Conservation (phyloP, 2,329 filamentous ascomycete species). For the Talaromyces sp. region DNA sequence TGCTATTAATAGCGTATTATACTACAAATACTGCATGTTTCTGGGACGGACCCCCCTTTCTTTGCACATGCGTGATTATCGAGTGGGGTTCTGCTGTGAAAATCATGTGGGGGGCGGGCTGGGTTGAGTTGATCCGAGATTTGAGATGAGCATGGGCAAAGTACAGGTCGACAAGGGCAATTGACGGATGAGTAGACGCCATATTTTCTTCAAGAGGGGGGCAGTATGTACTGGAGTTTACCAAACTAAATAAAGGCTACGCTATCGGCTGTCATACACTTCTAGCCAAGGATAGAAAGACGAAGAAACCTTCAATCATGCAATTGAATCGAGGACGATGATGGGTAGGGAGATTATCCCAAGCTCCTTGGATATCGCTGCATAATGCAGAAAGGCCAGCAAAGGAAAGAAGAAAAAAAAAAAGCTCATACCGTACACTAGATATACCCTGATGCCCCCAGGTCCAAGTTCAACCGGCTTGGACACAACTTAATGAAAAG, state of each 20-base stretch:
- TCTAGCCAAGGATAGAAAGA: constrained; percentile 10
- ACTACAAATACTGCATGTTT: no score
- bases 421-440: constrained; percentile 30
- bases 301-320: constrained; percentile 35
- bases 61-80: no score
- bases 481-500: constrained; percentile 20
- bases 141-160: no score
- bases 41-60: no score
- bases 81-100: no score
- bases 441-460: constrained; percentile 26
- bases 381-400: constrained; percentile 31
- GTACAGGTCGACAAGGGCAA: no score
- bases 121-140: no score
- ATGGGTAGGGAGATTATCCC: constrained; percentile 30
- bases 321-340: constrained; percentile 34
- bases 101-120: no score
- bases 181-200: no score
- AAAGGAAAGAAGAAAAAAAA: constrained; percentile 14
- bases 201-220: no score
- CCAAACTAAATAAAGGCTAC: background rate
- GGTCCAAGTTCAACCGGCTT: constrained; percentile 22
- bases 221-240: no score
- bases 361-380: constrained; percentile 39
- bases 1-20: no score
- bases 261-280: background rate